A percentile compares a stretch with the other conserved stretches of the same genome.
phyloP scores from a whole-genome alignment of 2,329 filamentous ascomycete species.

The Clarireedia hainanense region DNA sequence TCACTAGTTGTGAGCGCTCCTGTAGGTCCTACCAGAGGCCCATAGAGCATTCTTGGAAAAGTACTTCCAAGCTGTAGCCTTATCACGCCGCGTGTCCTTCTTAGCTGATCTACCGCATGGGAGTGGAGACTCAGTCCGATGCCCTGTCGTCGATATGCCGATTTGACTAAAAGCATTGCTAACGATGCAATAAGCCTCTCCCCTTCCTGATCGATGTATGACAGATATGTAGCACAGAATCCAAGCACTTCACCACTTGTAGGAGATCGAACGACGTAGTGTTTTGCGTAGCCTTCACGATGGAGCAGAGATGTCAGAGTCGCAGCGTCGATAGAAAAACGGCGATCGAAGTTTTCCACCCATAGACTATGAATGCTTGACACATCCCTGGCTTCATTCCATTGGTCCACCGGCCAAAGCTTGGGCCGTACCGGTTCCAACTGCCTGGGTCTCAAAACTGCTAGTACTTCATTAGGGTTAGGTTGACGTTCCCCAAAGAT shows the following conservation, averaged over 20 bases:
- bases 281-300: conserved; percentile 48
- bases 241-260: conserved; percentile 39
- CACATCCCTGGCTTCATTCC: conserved; percentile 25
- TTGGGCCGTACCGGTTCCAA: conserved; percentile 11
- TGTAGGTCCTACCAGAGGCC: conserved; percentile 33
- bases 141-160: conserved; percentile 39
- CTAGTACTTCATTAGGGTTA: not conserved
- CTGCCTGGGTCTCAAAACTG: not conserved
- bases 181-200: conserved; percentile 49
- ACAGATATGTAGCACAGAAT: conserved; percentile 54
- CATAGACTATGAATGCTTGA: conserved; percentile 22
- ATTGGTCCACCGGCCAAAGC: conserved; percentile 27
- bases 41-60: conserved; percentile 50
- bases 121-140: conserved; percentile 47
- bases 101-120: conserved; percentile 42
- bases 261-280: conserved; percentile 47
- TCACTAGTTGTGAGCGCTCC: conserved; percentile 30
- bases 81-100: conserved; percentile 42
- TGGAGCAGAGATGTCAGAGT: conserved; percentile 40
- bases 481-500: conserved; percentile 38
- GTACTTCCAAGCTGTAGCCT: conserved; percentile 50
- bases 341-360: conserved; percentile 20
- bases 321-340: conserved; percentile 38
- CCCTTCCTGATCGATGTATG: conserved; percentile 44
- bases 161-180: conserved; percentile 44